Evolutionary conservation across 2,329 filamentous ascomycete species (phyloP).

Genomic region (Claviceps pusilla): DNA sequence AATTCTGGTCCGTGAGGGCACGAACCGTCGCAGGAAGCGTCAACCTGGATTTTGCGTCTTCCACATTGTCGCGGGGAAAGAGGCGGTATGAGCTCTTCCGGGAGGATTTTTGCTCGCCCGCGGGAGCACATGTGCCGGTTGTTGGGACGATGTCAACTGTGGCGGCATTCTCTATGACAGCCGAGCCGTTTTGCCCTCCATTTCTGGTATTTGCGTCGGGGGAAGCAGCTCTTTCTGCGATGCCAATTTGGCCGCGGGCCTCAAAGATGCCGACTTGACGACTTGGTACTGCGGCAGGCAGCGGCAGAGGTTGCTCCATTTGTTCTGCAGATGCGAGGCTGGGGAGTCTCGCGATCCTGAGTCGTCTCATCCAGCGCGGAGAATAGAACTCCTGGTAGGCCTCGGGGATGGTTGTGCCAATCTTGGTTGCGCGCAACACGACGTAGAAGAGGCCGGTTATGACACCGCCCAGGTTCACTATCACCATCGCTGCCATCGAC

Average conservation of each 20-base stretch:
- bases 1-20: neutral
- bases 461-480: slow-evolving; percentile 50
- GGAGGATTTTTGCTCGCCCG: neutral
- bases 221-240: neutral
- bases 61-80: slow-evolving; percentile 6
- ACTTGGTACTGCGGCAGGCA: neutral
- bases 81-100: slow-evolving; percentile 6
- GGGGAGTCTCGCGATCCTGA: slow-evolving; percentile 3
- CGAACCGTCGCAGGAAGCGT: slow-evolving; percentile 22
- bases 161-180: neutral
- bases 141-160: neutral
- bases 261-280: neutral
- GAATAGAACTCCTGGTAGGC: slow-evolving; percentile 26
- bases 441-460: slow-evolving; percentile 51
- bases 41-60: slow-evolving; percentile 15
- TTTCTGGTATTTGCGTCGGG: no score
- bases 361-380: neutral
- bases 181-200: neutral
- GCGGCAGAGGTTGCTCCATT: slow-evolving; percentile 9
- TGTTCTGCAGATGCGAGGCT: slow-evolving; percentile 9
- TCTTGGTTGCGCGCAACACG: slow-evolving; percentile 49
- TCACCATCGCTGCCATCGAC: slow-evolving; percentile 49
- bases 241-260: neutral
- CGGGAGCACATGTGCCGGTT: neutral
- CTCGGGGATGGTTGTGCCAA: slow-evolving; percentile 36